Conservation (phyloP, 2,329 filamentous ascomycete genomes). For the Fonsecaea pedrosoi region DNA sequence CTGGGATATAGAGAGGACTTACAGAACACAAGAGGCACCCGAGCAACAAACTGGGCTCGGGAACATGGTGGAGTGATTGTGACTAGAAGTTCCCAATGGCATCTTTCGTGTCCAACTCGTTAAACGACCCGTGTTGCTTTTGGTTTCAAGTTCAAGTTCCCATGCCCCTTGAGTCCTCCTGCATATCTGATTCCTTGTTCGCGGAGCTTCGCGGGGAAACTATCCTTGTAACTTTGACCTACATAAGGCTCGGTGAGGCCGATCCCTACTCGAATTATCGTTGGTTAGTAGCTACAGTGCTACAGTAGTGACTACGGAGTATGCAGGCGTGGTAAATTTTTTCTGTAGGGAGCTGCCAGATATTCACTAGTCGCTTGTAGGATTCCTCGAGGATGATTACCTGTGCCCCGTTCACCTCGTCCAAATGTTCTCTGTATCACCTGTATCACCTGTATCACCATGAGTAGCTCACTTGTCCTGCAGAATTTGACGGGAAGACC, state of each 20-base stretch:
- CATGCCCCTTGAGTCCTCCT: not conserved
- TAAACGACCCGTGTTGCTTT: not conserved
- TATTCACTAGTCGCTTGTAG: not conserved
- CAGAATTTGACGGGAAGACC: too few relatives aligned
- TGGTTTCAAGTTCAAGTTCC: not conserved
- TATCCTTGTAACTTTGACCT: not conserved
- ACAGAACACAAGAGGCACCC: not conserved
- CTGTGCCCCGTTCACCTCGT: not conserved
- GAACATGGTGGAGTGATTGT: not conserved
- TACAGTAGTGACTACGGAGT: not conserved
- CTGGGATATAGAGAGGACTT: constrained; percentile 5
- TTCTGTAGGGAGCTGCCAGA: not conserved
- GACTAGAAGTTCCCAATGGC: not conserved
- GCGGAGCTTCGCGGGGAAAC: not conserved
- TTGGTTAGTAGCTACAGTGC: not conserved
- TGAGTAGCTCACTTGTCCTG: too few relatives aligned
- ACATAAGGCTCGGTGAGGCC: constrained; percentile 1
- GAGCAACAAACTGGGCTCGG: not conserved
- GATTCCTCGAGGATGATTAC: not conserved
- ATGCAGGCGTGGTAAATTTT: too few relatives aligned
- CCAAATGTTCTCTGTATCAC: too few relatives aligned
- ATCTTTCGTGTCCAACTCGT: not conserved
- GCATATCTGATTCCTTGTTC: not conserved
- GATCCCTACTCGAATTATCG: not conserved
- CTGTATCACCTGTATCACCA: too few relatives aligned